These are phyloP conservation scores for Hypoxylon intermedium DNA, from an alignment of 495 filamentous ascomycete species.

Conservation along the genomic window DNA sequence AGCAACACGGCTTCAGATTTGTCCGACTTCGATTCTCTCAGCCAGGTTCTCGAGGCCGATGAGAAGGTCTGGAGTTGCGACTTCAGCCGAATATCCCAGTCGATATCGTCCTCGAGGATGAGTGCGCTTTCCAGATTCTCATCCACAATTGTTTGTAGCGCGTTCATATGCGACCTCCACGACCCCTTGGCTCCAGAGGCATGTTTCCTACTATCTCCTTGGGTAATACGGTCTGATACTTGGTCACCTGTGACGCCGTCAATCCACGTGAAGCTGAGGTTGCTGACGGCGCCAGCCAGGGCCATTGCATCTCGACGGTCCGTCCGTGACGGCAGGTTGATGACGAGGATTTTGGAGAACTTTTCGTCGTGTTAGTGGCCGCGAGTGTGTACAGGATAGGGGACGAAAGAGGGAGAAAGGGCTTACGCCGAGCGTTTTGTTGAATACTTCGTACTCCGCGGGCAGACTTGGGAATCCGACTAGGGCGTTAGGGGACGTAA, in stretches of 20 bases:
- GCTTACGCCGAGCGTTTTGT: constrained; percentile 32
- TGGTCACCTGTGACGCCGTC: constrained; percentile 57
- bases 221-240: constrained; percentile 46
- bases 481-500: not conserved
- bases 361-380: constrained; percentile 31
- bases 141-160: constrained; percentile 44
- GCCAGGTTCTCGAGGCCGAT: constrained; percentile 39
- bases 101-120: constrained; percentile 59
- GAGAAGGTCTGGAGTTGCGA: constrained; percentile 52
- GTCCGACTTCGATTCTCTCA: constrained; percentile 21
- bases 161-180: constrained; percentile 58
- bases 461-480: not conserved
- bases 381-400: not conserved
- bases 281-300: constrained; percentile 59
- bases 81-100: constrained; percentile 58
- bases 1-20: not conserved
- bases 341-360: constrained; percentile 68
- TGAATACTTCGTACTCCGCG: constrained; percentile 8
- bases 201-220: constrained; percentile 26
- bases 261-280: constrained; percentile 62
- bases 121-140: constrained; percentile 51
- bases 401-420: not conserved
- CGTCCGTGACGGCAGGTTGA: constrained; percentile 65
- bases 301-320: constrained; percentile 69
- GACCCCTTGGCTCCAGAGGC: constrained; percentile 52